phyloP scores from a whole-genome alignment of 768 basidiomycete species.

The Leucocoprinus birnbaumii region DNA sequence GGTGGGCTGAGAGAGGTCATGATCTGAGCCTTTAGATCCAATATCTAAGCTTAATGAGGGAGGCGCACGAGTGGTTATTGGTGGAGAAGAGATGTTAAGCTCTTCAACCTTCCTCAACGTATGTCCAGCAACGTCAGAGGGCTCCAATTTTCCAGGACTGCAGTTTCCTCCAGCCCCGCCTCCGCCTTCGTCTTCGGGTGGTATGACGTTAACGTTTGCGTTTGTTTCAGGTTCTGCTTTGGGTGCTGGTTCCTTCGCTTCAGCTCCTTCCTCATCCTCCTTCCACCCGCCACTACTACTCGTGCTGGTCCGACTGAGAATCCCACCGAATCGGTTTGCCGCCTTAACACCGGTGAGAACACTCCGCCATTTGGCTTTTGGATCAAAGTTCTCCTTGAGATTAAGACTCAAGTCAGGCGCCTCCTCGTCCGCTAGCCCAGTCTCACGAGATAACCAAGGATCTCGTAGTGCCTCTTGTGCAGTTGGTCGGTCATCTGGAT shows the following conservation, averaged over 20 bases:
- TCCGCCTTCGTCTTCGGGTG: not conserved
- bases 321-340: constrained; percentile 34
- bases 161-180: too few relatives aligned
- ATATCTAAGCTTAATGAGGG: too few relatives aligned
- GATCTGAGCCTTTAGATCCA: too few relatives aligned
- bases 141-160: too few relatives aligned
- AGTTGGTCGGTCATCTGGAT: constrained; percentile 70
- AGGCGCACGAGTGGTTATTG: too few relatives aligned
- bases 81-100: too few relatives aligned
- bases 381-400: constrained; percentile 81
- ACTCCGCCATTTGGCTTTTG: constrained; percentile 67
- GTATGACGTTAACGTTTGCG: not conserved
- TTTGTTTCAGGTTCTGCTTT: not conserved
- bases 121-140: too few relatives aligned
- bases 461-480: constrained; percentile 68
- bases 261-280: constrained; percentile 22
- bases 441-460: constrained; percentile 75
- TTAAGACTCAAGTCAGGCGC: constrained; percentile 75
- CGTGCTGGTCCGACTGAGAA: constrained; percentile 1
- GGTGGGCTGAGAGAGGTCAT: not conserved
- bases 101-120: too few relatives aligned
- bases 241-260: constrained; percentile 16
- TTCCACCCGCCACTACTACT: constrained; percentile 22
- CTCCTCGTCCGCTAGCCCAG: constrained; percentile 33
- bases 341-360: constrained; percentile 58